phyloP scores from a whole-genome alignment of 176 grass and related monocot species.

The Bolboschoenus planiculmis region DNA sequence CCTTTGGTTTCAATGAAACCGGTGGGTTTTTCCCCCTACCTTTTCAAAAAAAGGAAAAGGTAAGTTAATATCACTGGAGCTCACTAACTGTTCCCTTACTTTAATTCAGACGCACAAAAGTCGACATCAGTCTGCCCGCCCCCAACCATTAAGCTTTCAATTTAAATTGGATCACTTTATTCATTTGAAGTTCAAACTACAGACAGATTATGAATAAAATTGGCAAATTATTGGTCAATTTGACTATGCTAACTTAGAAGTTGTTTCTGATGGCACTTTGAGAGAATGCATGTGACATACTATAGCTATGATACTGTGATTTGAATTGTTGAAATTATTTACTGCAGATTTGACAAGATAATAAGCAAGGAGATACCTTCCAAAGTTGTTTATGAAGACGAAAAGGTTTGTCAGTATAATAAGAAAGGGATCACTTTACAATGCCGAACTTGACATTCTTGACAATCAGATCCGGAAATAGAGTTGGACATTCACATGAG shows the following conservation, averaged over 20 bases:
- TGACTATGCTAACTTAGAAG: neutral
- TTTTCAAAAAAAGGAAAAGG: neutral
- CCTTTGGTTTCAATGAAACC: neutral
- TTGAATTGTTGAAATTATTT: neutral
- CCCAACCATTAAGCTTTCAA: neutral
- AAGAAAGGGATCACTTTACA: neutral
- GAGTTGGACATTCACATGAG: neutral
- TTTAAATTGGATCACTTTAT: neutral
- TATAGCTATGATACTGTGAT: neutral
- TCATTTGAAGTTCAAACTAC: neutral
- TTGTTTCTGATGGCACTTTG: neutral
- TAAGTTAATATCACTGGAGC: neutral
- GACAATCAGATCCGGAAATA: neutral
- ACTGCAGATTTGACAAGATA: slow-evolving; percentile 77
- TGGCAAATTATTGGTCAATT: neutral
- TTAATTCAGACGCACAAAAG: neutral
- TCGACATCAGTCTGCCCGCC: neutral
- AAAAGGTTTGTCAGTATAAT: slow-evolving; percentile 38
- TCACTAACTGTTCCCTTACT: neutral
- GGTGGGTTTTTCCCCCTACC: neutral
- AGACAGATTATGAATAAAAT: neutral
- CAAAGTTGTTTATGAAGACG: slow-evolving; percentile 73
- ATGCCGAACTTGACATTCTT: neutral
- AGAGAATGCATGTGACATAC: neutral
- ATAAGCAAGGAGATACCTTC: slow-evolving; percentile 64